Evolutionary conservation across 192 early-diverging fungal species (phyloP), one percentile per base, ranked within the genome.

Genomic region (Dissophora ornata): DNA sequence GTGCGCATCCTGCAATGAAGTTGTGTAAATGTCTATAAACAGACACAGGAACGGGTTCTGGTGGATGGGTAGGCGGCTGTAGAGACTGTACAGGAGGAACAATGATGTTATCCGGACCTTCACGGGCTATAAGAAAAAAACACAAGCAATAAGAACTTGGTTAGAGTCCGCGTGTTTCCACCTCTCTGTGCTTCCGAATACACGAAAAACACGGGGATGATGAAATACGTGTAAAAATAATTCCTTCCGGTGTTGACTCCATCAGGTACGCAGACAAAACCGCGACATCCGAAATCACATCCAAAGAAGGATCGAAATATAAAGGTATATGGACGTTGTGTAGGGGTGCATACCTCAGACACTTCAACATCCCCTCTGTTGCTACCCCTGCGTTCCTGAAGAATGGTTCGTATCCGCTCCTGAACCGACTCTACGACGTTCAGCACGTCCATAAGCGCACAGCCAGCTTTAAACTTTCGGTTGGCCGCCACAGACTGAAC

Each of bases 51-150:
- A 77, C 4, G 73, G 73, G 25, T 77, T 67, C 52, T 62, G 57
- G 21, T 77, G 59, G 29, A 77, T 77, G 16, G 73, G 73, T 4
- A 77, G 49, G 28, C 44, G n/a, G 36, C 62, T 77, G 64, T 77
- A 77, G 9, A 77, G 59, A 67, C 65, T 67, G 53, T 77, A 77
- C 1, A 77, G 64, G 33, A 77, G 54, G 54, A 67, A 77, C 4
- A 77, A 51, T 0, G 73, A 67, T 28, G 38, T 60, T 32, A 77
- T 60, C 18, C 73, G 50, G 18, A 77, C 41, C 59, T 62, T 77
- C 58, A 62, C 22, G 12, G 52, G 50, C 73, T 77, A 56, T 11
- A 45, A 48, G n/a, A 16, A 51, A 51, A 21, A 62, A 34, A 48
- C 10, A 51, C 9, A 34, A 33, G 13, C 6, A 60, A 57, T 2